These are phyloP conservation scores for Gyromitra esculenta DNA, from an alignment of 2,329 filamentous ascomycete species.

Conservation along the genomic window DNA sequence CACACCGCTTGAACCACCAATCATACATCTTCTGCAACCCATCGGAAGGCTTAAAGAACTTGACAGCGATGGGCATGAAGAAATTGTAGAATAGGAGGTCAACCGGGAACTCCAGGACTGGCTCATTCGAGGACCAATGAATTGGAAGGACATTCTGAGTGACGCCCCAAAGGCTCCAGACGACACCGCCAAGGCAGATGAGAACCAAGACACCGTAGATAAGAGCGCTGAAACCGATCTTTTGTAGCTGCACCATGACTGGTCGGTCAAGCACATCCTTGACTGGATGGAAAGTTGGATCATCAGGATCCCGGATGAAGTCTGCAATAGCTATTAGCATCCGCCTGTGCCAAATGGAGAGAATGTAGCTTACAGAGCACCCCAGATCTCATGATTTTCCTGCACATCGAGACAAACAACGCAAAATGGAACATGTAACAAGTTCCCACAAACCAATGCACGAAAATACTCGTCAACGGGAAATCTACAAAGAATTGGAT, in stretches of 20 bases:
- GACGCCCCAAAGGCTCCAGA: slow-evolving; percentile 82
- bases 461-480: slow-evolving; percentile 90
- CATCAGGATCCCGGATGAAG: slow-evolving; percentile 97
- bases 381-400: slow-evolving; percentile 94
- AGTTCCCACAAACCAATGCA: slow-evolving; percentile 98
- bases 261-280: slow-evolving; percentile 94
- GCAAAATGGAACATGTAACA: slow-evolving; percentile 99
- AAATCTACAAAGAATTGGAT: slow-evolving; percentile 79
- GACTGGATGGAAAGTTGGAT: slow-evolving; percentile 97
- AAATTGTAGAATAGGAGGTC: slow-evolving; percentile 98
- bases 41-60: slow-evolving; percentile 84
- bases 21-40: slow-evolving; percentile 84
- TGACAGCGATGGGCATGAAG: slow-evolving; percentile 86
- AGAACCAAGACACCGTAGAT: slow-evolving; percentile 95
- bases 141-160: slow-evolving; percentile 82
- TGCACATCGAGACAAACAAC: slow-evolving; percentile 97
- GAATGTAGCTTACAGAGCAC: slow-evolving; percentile 77
- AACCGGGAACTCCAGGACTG: slow-evolving; percentile 91
- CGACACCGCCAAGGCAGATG: slow-evolving; percentile 90
- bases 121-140: slow-evolving; percentile 91
- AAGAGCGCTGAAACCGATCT: slow-evolving; percentile 94
- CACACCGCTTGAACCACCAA: slow-evolving; percentile 95
- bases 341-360: slow-evolving; percentile 32
- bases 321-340: slow-evolving; percentile 66
- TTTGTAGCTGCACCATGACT: slow-evolving; percentile 89